Evolutionary conservation across 306 rosid genomes (phyloP), one percentile per base, ranked within the genome.

Genomic region (Cucurbita pepo): DNA sequence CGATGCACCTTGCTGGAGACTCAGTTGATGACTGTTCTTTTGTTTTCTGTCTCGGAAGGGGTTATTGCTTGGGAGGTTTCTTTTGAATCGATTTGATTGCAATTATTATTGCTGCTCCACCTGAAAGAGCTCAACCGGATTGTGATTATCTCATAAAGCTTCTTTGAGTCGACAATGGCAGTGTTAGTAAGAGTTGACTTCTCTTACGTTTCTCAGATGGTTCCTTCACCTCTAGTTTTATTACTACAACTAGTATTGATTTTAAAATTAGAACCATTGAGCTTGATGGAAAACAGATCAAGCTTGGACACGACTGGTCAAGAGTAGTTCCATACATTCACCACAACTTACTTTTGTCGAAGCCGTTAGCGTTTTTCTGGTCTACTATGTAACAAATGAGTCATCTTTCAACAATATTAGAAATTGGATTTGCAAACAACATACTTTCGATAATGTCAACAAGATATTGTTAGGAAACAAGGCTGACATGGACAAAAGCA

Each of bases 241-340:
- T 93, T 74, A 90, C 98, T 52, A 93, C 97, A 52, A 82, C 90
- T 76, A 93, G 97, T 14, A 93, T 93, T 83, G 97, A 93, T 79
- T 93, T 87, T 79, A 93, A 90, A 81, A 90, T 88, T 59, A 90
- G 97, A 77, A 85, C 94, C 86, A 93, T 93, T 81, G 94, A 90
- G 79, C 86, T 88, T 77, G 96, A 93, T 88, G 96, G 90, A 64
- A 93, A 93, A 78, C 86, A 90, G 69, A 85, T 93, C 76, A 93
- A 88, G 81, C 91, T 93, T 63, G 97, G 98, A 93, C 71, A 93
- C 97, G 19, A 96, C 98, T 69, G 98, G 98, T 47, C 97, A 93
- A 71, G 98, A 93, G 83, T 88, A 96, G 69, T 93, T 93, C 75
- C 90, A 96, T 54, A 90, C 98, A 63, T 88, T 93, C 78, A 93